Conservation (phyloP, 768 basidiomycete species). For the Termitomyces heimii region DNA sequence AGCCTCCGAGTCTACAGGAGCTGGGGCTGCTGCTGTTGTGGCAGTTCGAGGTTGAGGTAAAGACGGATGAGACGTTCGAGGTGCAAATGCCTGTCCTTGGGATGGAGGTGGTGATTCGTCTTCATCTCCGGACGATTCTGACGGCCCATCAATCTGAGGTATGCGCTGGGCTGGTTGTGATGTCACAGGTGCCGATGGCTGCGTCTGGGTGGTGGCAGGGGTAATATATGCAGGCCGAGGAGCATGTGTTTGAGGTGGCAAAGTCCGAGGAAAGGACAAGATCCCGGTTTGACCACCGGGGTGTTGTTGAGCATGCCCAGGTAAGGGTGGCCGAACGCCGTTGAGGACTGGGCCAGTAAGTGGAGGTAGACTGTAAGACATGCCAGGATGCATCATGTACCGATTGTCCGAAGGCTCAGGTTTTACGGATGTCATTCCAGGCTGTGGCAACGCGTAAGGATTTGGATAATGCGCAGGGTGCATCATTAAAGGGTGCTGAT, state of each 20-base stretch:
- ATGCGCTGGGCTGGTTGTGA: constrained; percentile 31
- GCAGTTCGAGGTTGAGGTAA: constrained; percentile 54
- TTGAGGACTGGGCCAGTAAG: constrained; percentile 63
- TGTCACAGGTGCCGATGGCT: constrained; percentile 1
- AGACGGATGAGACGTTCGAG: constrained; percentile 68
- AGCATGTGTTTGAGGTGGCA: constrained; percentile 22
- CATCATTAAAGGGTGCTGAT: constrained; percentile 60
- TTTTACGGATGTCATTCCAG: constrained; percentile 51
- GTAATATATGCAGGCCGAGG: constrained; percentile 21
- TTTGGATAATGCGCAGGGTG: constrained; percentile 49
- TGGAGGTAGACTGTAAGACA: constrained; percentile 52
- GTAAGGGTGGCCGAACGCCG: constrained; percentile 32
- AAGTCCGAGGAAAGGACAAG: constrained; percentile 42
- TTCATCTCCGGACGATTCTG: constrained; percentile 56
- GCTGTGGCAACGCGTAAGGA: constrained; percentile 40
- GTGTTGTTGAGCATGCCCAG: constrained; percentile 36
- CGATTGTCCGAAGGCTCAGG: constrained; percentile 67
- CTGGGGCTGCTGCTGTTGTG: constrained; percentile 25
- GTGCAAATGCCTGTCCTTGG: constrained; percentile 52
- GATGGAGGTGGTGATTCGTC: constrained; percentile 66
- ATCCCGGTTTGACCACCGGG: constrained; percentile 56
- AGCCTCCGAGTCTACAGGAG: constrained; percentile 61
- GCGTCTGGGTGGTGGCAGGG: constrained; percentile 10
- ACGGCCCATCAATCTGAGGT: constrained; percentile 81
- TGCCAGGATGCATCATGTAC: constrained; percentile 45